Evolutionary conservation across 2,329 filamentous ascomycete species (phyloP).

Genomic region (Colletotrichum sublineola): DNA sequence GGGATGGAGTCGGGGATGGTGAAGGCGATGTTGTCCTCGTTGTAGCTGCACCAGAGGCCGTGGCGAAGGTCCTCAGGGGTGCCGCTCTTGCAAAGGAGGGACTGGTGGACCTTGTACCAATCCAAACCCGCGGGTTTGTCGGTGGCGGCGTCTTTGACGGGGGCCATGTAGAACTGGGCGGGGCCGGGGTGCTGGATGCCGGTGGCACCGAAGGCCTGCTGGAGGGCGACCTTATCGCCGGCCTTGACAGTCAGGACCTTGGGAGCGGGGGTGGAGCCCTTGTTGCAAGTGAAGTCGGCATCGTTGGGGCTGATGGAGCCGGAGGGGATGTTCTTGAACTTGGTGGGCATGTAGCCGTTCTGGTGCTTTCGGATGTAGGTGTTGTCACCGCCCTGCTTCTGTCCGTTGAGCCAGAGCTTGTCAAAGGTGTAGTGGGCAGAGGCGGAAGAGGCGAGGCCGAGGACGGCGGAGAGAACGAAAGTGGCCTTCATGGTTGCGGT

Average conservation of each 20-base stretch:
- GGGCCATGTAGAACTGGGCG: conserved; percentile 42
- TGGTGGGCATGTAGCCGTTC: conserved; percentile 43
- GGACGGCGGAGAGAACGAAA: conserved; percentile 27
- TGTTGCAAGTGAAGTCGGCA: conserved; percentile 41
- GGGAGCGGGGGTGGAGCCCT: conserved; percentile 24
- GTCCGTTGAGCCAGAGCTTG: conserved; percentile 44
- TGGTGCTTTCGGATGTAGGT: conserved; percentile 43
- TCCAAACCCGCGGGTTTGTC: conserved; percentile 44
- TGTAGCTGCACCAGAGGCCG: conserved; percentile 43
- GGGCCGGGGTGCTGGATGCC: conserved; percentile 44
- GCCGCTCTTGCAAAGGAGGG: conserved; percentile 40
- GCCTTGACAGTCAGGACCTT: conserved; percentile 40
- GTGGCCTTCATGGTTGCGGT: conserved; percentile 33
- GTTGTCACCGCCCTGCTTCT: conserved; percentile 43
- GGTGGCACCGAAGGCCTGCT: conserved; percentile 39
- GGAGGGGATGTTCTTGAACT: conserved; percentile 37
- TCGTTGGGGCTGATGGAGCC: conserved; percentile 31
- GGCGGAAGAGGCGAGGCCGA: conserved; percentile 27
- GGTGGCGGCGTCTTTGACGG: conserved; percentile 41
- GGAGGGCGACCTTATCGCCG: conserved; percentile 40
- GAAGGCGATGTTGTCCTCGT: conserved; percentile 46
- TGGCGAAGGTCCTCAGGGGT: conserved; percentile 27
- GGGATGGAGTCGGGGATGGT: conserved; percentile 56
- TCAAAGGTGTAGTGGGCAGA: conserved; percentile 47
- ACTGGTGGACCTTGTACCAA: conserved; percentile 49